Base-by-base conservation (phyloP, 805 yeast genomes). In the Yarrowia deformans region DNA sequence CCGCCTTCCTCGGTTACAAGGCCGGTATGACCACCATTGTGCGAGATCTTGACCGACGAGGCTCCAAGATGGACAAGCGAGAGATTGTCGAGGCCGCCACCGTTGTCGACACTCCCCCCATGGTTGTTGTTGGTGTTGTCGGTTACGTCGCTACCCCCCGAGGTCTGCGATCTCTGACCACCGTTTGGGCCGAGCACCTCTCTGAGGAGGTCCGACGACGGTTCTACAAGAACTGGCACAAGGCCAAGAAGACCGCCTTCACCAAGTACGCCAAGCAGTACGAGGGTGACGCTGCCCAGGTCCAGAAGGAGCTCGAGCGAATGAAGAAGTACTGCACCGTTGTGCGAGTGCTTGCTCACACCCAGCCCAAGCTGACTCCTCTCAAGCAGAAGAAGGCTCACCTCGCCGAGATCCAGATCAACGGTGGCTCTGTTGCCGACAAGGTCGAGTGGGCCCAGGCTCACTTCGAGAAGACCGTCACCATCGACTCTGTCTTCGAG, bases 171-270 rank as follows among this genome's bases (percentile, higher is more conserved):
- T 92, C 99, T 74, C 90, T 95, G 84, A 92, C 98, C 84, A 95
- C 99, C 81, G 99, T 95, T 83, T 95, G 99, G 99, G 99, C 99
- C 81, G 98, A 95, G 89, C 99, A 95, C 87, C 89, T 95, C 82
- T 90, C 97, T 81, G 99, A 95, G 83, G 99, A 95, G 86, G 88
- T 95, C 85, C 94, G 90, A 91, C 92, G 99, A 89, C 92, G 98
- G 88, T 95, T 95, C 97, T 95, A 95, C 97, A 95, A 93, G 92
- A 95, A 94, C 97, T 95, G 99, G 99, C 95, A 91, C 97, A 93
- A 93, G 90, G 90, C 97, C 78, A 95, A 95, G 94, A 95, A 95
- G 97, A 93, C 93, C 94, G 99, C 99, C 81, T 95, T 95, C 96
- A 91, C 98, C 91, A 93, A 94, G 87, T 95, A 95, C 92, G 90